A percentile compares a stretch with the other conserved stretches of the same genome.
phyloP scores from a whole-genome alignment of 108 stramenopile genomes.

The Nannochloropsis gaditana region DNA sequence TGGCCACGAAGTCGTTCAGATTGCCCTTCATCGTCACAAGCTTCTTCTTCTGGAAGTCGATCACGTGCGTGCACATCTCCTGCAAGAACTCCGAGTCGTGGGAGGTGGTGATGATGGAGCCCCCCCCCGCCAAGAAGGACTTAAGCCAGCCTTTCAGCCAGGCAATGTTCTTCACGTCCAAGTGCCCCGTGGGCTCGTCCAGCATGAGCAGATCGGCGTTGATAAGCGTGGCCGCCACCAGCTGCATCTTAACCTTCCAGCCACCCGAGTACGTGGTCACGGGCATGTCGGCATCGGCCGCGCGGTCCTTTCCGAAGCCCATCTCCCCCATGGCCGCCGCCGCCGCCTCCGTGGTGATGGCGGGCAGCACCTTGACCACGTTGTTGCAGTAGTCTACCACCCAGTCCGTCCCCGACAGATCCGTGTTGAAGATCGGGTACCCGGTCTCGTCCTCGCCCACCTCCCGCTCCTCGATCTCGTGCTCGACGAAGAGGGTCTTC shows the following conservation, averaged over 20 bases:
- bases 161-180: constrained; percentile 69
- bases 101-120: constrained; percentile 52
- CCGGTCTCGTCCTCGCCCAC: constrained; percentile 7
- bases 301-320: constrained; percentile 63
- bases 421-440: constrained; percentile 49
- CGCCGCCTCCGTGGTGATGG: not conserved
- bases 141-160: constrained; percentile 72
- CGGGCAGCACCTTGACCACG: constrained; percentile 37
- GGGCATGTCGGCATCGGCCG: constrained; percentile 63
- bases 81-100: constrained; percentile 93
- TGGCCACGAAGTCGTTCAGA: constrained; percentile 77
- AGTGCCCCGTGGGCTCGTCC: constrained; percentile 73
- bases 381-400: constrained; percentile 74
- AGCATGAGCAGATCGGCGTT: constrained; percentile 77
- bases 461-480: constrained; percentile 67
- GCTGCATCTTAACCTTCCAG: constrained; percentile 61
- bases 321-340: constrained; percentile 10
- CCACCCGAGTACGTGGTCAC: constrained; percentile 38
- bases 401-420: constrained; percentile 88
- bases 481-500: constrained; percentile 97
- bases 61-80: constrained; percentile 79
- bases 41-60: constrained; percentile 88
- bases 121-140: not conserved
- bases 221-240: constrained; percentile 71
- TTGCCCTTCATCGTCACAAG: constrained; percentile 83